Conservation (phyloP, 2,329 filamentous ascomycete genomes). For the Venturia oleaginea region DNA sequence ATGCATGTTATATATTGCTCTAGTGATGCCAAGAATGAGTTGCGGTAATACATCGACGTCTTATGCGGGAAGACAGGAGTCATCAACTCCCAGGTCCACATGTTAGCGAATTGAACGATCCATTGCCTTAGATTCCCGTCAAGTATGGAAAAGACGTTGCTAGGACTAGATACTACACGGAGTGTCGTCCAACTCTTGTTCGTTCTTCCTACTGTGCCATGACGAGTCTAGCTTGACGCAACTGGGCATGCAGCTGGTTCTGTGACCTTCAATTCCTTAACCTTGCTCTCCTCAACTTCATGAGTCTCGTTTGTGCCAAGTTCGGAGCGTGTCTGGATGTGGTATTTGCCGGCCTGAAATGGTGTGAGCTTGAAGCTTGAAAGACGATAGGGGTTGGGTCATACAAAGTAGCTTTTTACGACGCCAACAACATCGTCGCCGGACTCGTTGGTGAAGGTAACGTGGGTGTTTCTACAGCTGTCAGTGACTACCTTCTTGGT, state of each 20-base stretch:
- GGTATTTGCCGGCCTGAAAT: slow-evolving; percentile 15
- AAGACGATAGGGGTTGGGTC: background rate
- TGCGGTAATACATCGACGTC: no score
- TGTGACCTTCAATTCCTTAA: slow-evolving; percentile 14
- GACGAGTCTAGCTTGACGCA: slow-evolving; percentile 10
- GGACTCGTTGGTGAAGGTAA: slow-evolving; percentile 15
- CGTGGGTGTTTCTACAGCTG: slow-evolving; percentile 14
- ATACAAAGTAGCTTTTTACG: slow-evolving; percentile 14
- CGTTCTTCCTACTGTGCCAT: background rate
- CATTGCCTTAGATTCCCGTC: no score
- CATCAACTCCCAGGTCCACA: no score
- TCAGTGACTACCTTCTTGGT: background rate
- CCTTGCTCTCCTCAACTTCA: slow-evolving; percentile 14
- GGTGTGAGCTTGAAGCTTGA: background rate
- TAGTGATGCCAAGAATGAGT: no score
- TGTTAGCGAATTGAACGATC: no score
- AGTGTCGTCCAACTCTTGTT: background rate
- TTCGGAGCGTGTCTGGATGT: slow-evolving; percentile 14
- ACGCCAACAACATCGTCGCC: slow-evolving; percentile 16
- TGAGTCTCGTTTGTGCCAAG: slow-evolving; percentile 10
- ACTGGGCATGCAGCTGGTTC: slow-evolving; percentile 14
- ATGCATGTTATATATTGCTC: background rate
- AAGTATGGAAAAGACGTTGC: no score
- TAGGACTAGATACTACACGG: background rate
- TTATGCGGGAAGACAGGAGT: no score